phyloP scores from a whole-genome alignment of 2,329 filamentous ascomycete species.

The Tolypocladium amazonense region DNA sequence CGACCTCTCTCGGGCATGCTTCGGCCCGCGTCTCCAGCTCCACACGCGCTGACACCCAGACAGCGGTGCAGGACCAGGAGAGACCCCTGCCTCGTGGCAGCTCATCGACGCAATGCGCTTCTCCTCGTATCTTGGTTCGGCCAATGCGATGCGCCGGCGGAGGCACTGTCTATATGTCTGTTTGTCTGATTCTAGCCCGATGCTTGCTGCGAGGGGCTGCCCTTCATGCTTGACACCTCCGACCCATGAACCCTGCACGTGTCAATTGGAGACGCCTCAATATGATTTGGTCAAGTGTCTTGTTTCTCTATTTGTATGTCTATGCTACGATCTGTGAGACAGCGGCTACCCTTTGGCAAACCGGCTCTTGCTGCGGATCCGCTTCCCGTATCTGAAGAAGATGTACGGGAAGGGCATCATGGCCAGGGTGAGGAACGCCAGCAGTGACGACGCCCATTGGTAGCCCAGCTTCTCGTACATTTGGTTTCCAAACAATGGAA shows the following conservation, averaged over 20 bases:
- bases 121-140: not conserved
- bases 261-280: not conserved
- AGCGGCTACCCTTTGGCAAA: constrained; percentile 29
- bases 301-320: not conserved
- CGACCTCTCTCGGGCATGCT: not conserved
- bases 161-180: not conserved
- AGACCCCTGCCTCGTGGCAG: constrained; percentile 1
- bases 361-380: constrained; percentile 41
- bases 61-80: not conserved
- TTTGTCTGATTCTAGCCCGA: not conserved
- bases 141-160: not conserved
- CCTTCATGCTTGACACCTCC: not conserved
- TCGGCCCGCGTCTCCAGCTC: not conserved
- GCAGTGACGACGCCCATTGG: constrained; percentile 55
- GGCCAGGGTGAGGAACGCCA: constrained; percentile 49
- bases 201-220: not conserved
- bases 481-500: constrained; percentile 64
- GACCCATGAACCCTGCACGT: not conserved
- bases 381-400: constrained; percentile 51
- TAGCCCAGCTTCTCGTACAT: constrained; percentile 62
- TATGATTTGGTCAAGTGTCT: not conserved
- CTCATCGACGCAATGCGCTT: not conserved
- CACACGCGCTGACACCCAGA: not conserved
- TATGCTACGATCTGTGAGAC: not conserved
- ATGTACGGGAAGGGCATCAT: constrained; percentile 56